Percentiles rank a stretch among this genome's conserved stretches.
phyloP scores from a whole-genome alignment of 805 yeast genomes.

The Pichia pseudocactophila region DNA sequence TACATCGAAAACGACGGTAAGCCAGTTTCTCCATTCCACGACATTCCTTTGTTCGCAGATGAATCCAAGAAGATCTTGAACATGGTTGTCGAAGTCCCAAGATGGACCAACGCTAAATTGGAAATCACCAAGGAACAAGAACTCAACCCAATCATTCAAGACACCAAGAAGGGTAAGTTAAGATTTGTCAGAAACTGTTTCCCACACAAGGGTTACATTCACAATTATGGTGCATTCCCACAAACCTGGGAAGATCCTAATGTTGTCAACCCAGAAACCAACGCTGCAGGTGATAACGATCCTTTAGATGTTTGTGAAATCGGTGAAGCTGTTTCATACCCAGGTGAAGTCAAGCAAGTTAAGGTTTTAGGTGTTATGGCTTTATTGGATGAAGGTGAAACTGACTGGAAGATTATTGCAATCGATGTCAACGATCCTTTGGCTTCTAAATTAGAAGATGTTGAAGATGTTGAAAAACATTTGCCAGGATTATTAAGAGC shows the following conservation, averaged over 20 bases:
- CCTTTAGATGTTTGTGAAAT: constrained; percentile 82
- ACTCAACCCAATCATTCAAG: constrained; percentile 93
- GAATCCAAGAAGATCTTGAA: constrained; percentile 80
- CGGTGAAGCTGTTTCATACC: constrained; percentile 54
- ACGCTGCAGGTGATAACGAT: constrained; percentile 72
- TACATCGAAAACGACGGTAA: constrained; percentile 89
- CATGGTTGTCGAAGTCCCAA: constrained; percentile 87
- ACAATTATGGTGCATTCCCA: constrained; percentile 98
- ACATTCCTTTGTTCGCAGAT: constrained; percentile 86
- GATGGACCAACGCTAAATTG: constrained; percentile 97
- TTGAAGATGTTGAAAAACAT: constrained; percentile 82
- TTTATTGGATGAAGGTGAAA: constrained; percentile 83
- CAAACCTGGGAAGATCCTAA: constrained; percentile 83
- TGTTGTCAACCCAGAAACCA: constrained; percentile 55
- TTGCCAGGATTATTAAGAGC: constrained; percentile 91
- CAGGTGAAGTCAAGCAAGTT: constrained; percentile 77
- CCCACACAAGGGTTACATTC: constrained; percentile 98
- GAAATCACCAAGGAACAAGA: constrained; percentile 81
- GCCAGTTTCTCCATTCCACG: constrained; percentile 94
- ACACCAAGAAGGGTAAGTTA: constrained; percentile 92
- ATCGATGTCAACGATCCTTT: constrained; percentile 83
- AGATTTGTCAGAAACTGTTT: constrained; percentile 95
- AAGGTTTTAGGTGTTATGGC: constrained; percentile 94
- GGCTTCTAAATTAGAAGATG: constrained; percentile 77
- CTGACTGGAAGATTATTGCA: constrained; percentile 89